Evolutionary conservation across 2,329 filamentous ascomycete genomes (phyloP).

Genomic region (Pseudonectria foliicola): DNA sequence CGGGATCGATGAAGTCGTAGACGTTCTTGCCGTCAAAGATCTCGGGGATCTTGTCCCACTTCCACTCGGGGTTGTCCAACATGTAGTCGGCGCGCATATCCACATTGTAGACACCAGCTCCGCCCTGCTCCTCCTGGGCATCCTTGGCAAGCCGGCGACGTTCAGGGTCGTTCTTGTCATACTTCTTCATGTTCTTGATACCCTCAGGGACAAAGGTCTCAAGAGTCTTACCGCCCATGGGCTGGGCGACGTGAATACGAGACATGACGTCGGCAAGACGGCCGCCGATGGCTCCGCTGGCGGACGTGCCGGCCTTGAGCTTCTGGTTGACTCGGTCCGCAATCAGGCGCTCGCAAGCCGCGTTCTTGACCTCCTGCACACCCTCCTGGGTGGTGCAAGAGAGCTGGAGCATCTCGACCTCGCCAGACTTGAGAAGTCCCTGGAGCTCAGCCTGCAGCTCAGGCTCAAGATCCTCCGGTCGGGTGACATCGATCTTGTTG

Average conservation of each 20-base stretch:
- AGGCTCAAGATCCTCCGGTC: slow-evolving; percentile 77
- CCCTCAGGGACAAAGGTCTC: slow-evolving; percentile 87
- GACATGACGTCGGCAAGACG: slow-evolving; percentile 85
- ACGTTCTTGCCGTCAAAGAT: slow-evolving; percentile 94
- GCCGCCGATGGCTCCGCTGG: slow-evolving; percentile 66
- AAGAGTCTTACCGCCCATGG: slow-evolving; percentile 69
- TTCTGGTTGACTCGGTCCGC: slow-evolving; percentile 93
- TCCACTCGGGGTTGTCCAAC: slow-evolving; percentile 86
- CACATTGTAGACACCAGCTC: slow-evolving; percentile 92
- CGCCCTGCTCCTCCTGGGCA: slow-evolving; percentile 84
- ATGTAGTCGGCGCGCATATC: slow-evolving; percentile 85
- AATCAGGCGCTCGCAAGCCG: slow-evolving; percentile 85
- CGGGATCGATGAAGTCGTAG: slow-evolving; percentile 93
- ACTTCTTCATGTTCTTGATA: slow-evolving; percentile 74
- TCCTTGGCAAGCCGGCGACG: slow-evolving; percentile 75
- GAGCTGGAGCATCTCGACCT: slow-evolving; percentile 87
- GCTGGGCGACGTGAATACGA: slow-evolving; percentile 94
- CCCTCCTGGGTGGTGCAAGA: slow-evolving; percentile 95
- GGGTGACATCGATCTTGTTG: slow-evolving; percentile 95
- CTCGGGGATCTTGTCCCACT: slow-evolving; percentile 92
- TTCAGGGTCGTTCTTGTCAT: slow-evolving; percentile 84
- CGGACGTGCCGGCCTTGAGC: slow-evolving; percentile 81
- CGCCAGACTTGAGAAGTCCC: slow-evolving; percentile 72
- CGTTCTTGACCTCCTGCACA: slow-evolving; percentile 91
- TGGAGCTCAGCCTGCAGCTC: slow-evolving; percentile 74